Percentiles rank a stretch among this genome's conserved stretches.
These are phyloP conservation scores for Morella rubra DNA, from an alignment of 306 rosid genomes.

Conservation along the genomic window DNA sequence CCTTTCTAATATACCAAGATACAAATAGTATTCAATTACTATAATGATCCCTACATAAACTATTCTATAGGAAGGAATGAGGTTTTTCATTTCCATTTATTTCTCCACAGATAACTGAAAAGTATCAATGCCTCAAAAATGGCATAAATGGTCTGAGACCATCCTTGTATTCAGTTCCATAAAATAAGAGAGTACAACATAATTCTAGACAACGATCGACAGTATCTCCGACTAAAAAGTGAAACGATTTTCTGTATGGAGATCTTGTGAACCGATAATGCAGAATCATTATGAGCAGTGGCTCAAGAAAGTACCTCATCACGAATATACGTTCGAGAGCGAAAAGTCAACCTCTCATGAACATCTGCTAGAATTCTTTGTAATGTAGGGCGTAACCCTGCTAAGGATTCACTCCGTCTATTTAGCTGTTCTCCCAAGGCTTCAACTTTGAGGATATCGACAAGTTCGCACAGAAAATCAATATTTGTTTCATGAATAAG, in stretches of 20 bases:
- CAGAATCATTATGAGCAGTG: constrained; percentile 11
- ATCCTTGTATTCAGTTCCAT: neutral
- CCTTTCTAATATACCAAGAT: neutral
- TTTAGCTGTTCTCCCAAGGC: constrained; percentile 80
- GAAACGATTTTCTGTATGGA: neutral
- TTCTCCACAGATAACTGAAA: neutral
- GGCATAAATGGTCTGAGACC: constrained; percentile 3
- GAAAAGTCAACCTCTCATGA: constrained; percentile 93
- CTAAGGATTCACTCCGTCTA: constrained; percentile 76
- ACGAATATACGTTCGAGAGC: constrained; percentile 88
- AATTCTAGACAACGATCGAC: constrained; percentile 7
- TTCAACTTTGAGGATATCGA: constrained; percentile 92
- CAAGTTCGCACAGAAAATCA: constrained; percentile 92
- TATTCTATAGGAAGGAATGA: neutral
- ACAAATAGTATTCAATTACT: neutral
- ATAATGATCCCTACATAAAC: neutral
- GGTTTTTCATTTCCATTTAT: neutral
- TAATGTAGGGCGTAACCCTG: constrained; percentile 83
- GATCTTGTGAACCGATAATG: constrained; percentile 10
- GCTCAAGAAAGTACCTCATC: constrained; percentile 67
- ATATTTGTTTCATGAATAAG: constrained; percentile 93
- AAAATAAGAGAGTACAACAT: neutral
- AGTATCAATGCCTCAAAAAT: neutral
- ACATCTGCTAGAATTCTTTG: constrained; percentile 96
- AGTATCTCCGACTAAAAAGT: constrained; percentile 6